These are phyloP conservation scores for Viola pubescens DNA, from an alignment of 441 rosid genomes.

Conservation along the genomic window DNA sequence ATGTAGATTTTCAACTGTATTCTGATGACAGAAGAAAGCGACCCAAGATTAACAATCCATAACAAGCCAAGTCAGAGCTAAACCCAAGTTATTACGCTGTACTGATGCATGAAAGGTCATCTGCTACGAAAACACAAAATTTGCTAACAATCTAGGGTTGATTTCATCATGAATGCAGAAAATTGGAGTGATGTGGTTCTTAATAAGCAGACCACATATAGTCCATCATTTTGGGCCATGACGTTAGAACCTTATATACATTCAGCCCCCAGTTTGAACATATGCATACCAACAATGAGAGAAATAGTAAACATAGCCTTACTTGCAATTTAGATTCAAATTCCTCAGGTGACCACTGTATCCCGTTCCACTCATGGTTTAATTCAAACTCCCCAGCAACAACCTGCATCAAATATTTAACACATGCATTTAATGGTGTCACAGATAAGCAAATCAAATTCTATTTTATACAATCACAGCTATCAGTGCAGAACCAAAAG, in stretches of 20 bases:
- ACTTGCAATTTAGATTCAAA: constrained; percentile 96
- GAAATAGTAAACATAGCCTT: constrained; percentile 10
- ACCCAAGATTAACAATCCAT: neutral
- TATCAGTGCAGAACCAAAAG: too few relatives aligned
- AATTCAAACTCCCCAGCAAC: constrained; percentile 97
- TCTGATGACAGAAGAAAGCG: neutral
- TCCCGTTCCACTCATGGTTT: constrained; percentile 74
- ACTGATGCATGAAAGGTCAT: neutral
- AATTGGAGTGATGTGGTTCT: neutral
- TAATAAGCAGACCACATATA: neutral
- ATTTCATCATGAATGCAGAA: constrained; percentile 1
- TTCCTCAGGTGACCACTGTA: constrained; percentile 98
- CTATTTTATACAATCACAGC: too few relatives aligned
- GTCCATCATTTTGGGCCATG: neutral
- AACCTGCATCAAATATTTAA: constrained; percentile 48
- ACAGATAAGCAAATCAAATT: too few relatives aligned
- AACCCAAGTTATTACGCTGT: neutral
- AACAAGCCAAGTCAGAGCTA: neutral
- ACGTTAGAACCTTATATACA: too few relatives aligned
- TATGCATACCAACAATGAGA: neutral
- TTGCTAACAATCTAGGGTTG: constrained; percentile 5
- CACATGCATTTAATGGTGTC: neutral
- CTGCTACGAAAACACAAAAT: neutral
- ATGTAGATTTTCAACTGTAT: neutral
- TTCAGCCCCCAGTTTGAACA: neutral